Conservation (phyloP, 257 asterid genomes). For the Salvia splendens region DNA sequence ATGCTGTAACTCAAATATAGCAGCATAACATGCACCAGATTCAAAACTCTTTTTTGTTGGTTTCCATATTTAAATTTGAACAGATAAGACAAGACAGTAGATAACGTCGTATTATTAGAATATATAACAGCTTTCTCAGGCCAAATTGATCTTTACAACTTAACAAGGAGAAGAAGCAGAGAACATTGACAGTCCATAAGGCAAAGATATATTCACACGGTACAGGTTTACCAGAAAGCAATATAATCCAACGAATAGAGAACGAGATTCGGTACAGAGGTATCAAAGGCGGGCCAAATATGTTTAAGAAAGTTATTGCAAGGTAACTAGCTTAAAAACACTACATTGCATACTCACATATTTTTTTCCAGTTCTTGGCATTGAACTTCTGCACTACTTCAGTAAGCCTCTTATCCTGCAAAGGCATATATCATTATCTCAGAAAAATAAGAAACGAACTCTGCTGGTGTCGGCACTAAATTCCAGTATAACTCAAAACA, state of each 20-base stretch:
- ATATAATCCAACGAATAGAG: background rate
- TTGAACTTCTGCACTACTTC: slow-evolving; percentile 58
- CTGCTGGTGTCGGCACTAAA: background rate
- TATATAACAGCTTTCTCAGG: background rate
- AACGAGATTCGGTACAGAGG: background rate
- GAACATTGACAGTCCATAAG: background rate
- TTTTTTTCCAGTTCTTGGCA: slow-evolving; percentile 75
- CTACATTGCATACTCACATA: slow-evolving; percentile 49
- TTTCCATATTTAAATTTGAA: background rate
- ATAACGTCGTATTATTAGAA: background rate
- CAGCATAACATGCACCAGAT: slow-evolving; percentile 6
- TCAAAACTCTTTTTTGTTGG: background rate
- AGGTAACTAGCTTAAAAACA: slow-evolving; percentile 16
- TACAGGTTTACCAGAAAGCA: background rate
- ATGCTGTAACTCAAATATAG: background rate
- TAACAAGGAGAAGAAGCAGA: background rate
- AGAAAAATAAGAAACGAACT: slow-evolving; percentile 12
- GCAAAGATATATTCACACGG: background rate
- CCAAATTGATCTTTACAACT: slow-evolving; percentile 8
- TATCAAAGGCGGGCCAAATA: slow-evolving; percentile 15
- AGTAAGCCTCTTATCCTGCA: slow-evolving; percentile 63
- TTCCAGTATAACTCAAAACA: slow-evolving; percentile 1
- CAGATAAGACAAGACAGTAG: slow-evolving; percentile 6
- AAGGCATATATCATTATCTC: slow-evolving; percentile 26
- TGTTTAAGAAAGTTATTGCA: slow-evolving; percentile 9